These are phyloP conservation scores for Pterocarpus macrocarpus DNA, from an alignment of 306 rosid genomes.

Conservation along the genomic window DNA sequence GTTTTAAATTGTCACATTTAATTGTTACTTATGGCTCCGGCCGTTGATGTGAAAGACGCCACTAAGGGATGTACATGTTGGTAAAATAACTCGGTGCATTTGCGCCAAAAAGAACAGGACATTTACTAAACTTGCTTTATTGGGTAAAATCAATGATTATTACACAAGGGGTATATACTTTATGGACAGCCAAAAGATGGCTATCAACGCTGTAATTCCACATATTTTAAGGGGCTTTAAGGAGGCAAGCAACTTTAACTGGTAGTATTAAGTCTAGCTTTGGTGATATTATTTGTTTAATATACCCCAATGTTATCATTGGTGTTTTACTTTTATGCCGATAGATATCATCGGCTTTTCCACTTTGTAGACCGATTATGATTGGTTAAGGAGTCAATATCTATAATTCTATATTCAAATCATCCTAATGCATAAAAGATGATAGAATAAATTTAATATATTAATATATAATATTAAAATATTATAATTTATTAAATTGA, in stretches of 20 bases:
- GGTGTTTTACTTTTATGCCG: constrained; percentile 22
- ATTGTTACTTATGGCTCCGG: background rate
- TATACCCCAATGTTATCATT: constrained; percentile 29
- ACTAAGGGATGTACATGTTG: background rate
- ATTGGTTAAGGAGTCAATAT: constrained; percentile 8
- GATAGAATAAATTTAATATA: too few relatives aligned
- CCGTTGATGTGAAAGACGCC: background rate
- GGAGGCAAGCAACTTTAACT: constrained; percentile 34
- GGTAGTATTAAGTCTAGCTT: constrained; percentile 12
- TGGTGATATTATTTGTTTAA: constrained; percentile 29
- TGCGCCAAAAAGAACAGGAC: background rate
- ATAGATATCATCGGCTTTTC: constrained; percentile 16
- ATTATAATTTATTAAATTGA: too few relatives aligned
- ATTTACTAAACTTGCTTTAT: background rate
- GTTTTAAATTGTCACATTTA: too few relatives aligned
- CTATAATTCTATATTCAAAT: background rate
- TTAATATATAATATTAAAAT: too few relatives aligned
- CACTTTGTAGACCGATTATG: constrained; percentile 37
- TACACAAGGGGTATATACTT: background rate
- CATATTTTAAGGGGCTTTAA: constrained; percentile 36
- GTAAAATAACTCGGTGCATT: background rate
- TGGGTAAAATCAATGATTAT: constrained; percentile 12
- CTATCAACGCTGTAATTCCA: constrained; percentile 30
- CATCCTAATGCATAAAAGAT: too few relatives aligned
- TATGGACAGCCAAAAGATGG: constrained; percentile 40